Percentiles rank a stretch among this genome's conserved stretches.
Evolutionary conservation across 2,329 filamentous ascomycete genomes (phyloP).

Genomic region (Colletotrichum sp.): DNA sequence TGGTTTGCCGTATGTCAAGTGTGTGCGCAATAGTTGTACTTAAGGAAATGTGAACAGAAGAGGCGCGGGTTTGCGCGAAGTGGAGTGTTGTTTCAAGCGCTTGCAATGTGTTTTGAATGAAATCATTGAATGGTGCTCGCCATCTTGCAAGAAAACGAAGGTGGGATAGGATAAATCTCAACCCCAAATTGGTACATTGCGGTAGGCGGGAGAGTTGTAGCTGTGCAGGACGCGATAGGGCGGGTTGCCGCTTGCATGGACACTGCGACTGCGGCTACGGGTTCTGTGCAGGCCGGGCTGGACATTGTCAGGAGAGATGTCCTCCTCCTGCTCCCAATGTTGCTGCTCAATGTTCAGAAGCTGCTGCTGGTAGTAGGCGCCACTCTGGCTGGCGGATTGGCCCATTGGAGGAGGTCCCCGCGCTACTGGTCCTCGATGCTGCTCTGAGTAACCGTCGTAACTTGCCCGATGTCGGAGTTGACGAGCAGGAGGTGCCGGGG

Average conservation of each 20-base stretch:
- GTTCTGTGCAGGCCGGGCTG: conserved; percentile 31
- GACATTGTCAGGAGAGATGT: conserved; percentile 25
- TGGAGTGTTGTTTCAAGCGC: conserved; percentile 1
- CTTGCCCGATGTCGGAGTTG: conserved; percentile 36
- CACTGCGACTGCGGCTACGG: conserved; percentile 5
- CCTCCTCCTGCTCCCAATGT: conserved; percentile 30
- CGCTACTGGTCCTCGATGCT: conserved; percentile 20
- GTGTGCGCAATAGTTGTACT: background rate
- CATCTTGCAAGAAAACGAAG: conserved; percentile 5
- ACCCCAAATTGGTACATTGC: conserved; percentile 60
- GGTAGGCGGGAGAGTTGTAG: conserved; percentile 63
- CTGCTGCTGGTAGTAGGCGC: conserved; percentile 18
- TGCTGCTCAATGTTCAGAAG: conserved; percentile 19
- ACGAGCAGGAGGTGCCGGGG: conserved; percentile 9
- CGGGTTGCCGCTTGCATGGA: conserved; percentile 24
- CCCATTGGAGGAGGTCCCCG: conserved; percentile 10
- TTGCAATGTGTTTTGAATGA: background rate
- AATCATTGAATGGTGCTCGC: background rate
- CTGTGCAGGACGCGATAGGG: conserved; percentile 61
- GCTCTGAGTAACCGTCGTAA: conserved; percentile 29
- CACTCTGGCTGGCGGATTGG: conserved; percentile 1
- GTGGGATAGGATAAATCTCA: conserved; percentile 26
- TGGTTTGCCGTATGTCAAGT: background rate
- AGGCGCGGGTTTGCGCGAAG: background rate
- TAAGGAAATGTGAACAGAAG: background rate